Percentiles rank a stretch among this genome's conserved stretches.
phyloP scores from a whole-genome alignment of 2,329 filamentous ascomycete species.

The Diaporthe capsici region DNA sequence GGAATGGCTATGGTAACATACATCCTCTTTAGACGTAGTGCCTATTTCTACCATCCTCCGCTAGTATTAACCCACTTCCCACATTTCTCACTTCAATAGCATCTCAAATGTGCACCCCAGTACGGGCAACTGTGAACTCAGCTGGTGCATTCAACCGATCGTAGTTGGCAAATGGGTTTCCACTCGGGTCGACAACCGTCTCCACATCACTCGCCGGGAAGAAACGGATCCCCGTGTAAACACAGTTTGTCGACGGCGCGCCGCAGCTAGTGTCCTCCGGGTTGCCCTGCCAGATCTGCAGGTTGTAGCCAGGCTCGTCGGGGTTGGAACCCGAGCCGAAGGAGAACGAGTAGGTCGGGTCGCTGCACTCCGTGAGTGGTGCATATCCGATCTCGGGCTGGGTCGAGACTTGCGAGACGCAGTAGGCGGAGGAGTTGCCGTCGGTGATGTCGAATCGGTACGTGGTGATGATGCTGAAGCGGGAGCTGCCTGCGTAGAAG shows the following conservation, averaged over 20 bases:
- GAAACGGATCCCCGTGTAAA: conserved; percentile 2
- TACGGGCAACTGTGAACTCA: not conserved
- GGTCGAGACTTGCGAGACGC: not conserved
- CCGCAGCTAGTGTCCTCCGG: not conserved
- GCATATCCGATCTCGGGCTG: not conserved
- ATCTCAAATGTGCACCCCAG: not conserved
- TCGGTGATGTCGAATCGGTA: conserved; percentile 19
- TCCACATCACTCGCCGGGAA: conserved; percentile 20
- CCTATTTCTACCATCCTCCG: not conserved
- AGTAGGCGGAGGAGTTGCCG: conserved; percentile 7
- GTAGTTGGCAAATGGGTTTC: conserved; percentile 5
- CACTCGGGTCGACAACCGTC: conserved; percentile 6
- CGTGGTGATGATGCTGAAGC: conserved; percentile 12
- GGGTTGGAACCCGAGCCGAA: not conserved
- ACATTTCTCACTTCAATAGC: not conserved
- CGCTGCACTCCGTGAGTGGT: not conserved
- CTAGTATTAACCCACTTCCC: too few relatives aligned
- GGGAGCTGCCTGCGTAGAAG: conserved; percentile 9
- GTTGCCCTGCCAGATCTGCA: conserved; percentile 19
- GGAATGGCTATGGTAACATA: too few relatives aligned
- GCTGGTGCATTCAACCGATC: not conserved
- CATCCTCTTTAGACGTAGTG: too few relatives aligned
- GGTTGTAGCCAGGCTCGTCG: not conserved
- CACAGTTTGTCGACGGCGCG: not conserved
- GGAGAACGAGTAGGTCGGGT: conserved; percentile 5